These are phyloP conservation scores for Pseudoscleropodium purum DNA, from an alignment of 225 moss, liverwort and hornwort genomes.

Conservation along the genomic window DNA sequence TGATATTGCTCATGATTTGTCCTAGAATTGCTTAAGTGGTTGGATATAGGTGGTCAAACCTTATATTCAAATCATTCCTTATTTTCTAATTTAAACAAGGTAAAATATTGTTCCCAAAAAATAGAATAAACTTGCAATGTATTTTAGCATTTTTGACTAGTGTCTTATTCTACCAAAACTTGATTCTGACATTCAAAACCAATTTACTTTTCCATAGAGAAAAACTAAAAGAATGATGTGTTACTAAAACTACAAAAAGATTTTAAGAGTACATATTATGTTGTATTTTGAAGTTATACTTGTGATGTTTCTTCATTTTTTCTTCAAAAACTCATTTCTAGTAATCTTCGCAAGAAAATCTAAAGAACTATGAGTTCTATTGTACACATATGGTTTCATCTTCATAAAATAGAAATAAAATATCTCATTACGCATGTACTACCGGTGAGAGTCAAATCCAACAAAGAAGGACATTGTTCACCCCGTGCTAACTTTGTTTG, in stretches of 20 bases:
- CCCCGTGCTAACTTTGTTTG: too few species aligned
- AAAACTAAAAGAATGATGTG: neutral
- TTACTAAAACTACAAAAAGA: neutral
- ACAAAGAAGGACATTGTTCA: too few species aligned
- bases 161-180: too few species aligned
- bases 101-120: accelerated
- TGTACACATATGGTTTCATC: neutral
- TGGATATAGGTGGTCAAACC: too few species aligned
- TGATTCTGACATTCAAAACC: neutral
- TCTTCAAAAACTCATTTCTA: neutral
- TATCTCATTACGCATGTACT: neutral
- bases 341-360: neutral
- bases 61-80: neutral
- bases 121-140: neutral
- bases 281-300: neutral
- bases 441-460: accelerated
- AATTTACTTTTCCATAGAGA: neutral
- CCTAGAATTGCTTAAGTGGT: too few species aligned
- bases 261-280: neutral
- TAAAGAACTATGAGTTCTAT: neutral
- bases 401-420: too few species aligned
- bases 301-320: neutral
- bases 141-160: neutral
- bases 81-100: neutral
- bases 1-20: too few species aligned